Evolutionary conservation across 1,284 basidiomycete genomes (phyloP).

Genomic region (Tylopilus orsonianus): DNA sequence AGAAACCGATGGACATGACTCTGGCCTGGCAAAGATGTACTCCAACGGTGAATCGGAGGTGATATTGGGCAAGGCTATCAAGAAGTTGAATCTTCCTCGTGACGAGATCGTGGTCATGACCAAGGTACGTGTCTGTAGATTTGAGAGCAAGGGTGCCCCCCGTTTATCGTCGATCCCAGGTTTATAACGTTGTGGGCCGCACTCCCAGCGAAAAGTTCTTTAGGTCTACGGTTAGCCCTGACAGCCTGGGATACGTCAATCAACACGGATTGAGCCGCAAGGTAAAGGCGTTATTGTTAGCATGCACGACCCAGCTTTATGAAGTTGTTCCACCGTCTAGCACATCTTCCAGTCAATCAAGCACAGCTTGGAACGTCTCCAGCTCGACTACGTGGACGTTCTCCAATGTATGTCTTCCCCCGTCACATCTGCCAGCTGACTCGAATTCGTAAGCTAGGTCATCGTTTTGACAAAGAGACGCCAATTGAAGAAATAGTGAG

Average conservation of each 20-base stretch:
- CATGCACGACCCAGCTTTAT: not conserved
- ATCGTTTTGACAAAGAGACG: constrained; percentile 21
- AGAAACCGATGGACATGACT: not conserved
- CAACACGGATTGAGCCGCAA: constrained; percentile 52
- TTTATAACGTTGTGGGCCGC: constrained; percentile 36
- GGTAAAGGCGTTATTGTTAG: constrained; percentile 23
- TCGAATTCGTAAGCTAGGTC: constrained; percentile 6
- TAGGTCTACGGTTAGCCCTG: constrained; percentile 22
- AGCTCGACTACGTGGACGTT: constrained; percentile 68
- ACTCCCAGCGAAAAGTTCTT: constrained; percentile 22
- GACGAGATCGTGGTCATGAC: constrained; percentile 75
- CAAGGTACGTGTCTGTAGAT: constrained; percentile 45
- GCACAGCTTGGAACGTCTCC: constrained; percentile 58
- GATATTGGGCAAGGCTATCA: constrained; percentile 77
- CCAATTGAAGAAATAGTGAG: constrained; percentile 24
- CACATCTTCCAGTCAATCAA: constrained; percentile 73
- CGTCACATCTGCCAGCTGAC: not conserved
- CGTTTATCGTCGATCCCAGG: constrained; percentile 22
- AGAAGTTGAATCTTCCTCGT: constrained; percentile 65
- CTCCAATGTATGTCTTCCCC: constrained; percentile 45
- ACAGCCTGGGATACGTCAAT: constrained; percentile 52
- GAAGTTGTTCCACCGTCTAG: constrained; percentile 32
- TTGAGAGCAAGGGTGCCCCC: not conserved
- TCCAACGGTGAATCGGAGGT: constrained; percentile 68
- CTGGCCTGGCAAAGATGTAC: constrained; percentile 44